Evolutionary conservation across 495 filamentous ascomycete genomes (phyloP), one percentile per base, ranked within the genome.

Genomic region (Talaromyces stipitatus): DNA sequence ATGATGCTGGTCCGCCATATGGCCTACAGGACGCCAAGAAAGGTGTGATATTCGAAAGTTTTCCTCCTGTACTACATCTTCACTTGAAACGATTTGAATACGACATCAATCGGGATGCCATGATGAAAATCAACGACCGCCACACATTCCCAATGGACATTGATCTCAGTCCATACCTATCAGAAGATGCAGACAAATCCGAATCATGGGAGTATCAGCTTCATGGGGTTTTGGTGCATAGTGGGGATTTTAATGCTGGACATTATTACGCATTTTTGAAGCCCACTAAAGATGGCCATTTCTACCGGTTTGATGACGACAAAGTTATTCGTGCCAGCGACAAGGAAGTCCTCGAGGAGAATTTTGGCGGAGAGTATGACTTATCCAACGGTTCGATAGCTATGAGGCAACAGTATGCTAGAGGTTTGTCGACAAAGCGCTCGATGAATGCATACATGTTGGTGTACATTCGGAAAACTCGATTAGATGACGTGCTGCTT

Each of bases 81-180:
- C 94, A 99, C 68, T 80, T 99, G 38, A 99, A 99, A 71, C 87
- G 94, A 18, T 99, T 99, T 69, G 91, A 97, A 66, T 99, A 99
- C 66, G 92, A 99, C 72, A 84, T 97, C 60, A 85, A 95, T 46
- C 85, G 88, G 51, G 91, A 97, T 69, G 91, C 89, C 22, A 96
- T 96, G 94, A 95, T 92, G 85, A 99, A 99, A 73, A 88, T 99
- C 66, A 97, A 99, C 66, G 94, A 97, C 66, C 87, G 92, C 48
- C 96, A 96, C 69, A 94, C 96, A 58, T 99, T 97, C 69, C 94
- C 94, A 4, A 90, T 97, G 64, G 81, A 87, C 61, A 95, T 95
- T 64, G 91, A 99, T 70, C 89, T 92, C 5, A 74, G 85, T 4
- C 90, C 88, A 9, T 99, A 95, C 66, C 83, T 99, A 16, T 87